A percentile compares a stretch with the other conserved stretches of the same genome.
Evolutionary conservation across 1,139 yeast genomes (phyloP).

Genomic region (Saccharomyces hybrid): DNA sequence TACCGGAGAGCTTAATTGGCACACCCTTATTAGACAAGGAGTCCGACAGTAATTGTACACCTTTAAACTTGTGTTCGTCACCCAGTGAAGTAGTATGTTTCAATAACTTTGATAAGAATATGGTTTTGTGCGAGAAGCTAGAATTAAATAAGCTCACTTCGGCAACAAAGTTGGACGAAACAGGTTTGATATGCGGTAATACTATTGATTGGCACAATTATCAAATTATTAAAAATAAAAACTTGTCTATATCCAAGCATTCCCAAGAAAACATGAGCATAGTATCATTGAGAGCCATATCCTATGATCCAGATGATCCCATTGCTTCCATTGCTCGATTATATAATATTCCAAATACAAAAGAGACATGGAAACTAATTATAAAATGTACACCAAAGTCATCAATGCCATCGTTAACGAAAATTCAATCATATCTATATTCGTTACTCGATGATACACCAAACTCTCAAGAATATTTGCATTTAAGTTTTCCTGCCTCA

Average conservation of each 20-base stretch:
- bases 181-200: constrained; percentile 63
- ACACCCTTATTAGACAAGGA: constrained; percentile 19
- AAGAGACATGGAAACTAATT: constrained; percentile 37
- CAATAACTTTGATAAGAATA: constrained; percentile 67
- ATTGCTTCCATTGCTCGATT: constrained; percentile 18
- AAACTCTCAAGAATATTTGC: constrained; percentile 18
- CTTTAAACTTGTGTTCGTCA: constrained; percentile 24
- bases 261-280: constrained; percentile 44
- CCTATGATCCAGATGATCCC: constrained; percentile 14
- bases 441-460: not conserved
- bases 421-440: not conserved
- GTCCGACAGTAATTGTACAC: constrained; percentile 15
- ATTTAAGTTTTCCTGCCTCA: constrained; percentile 71
- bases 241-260: constrained; percentile 37
- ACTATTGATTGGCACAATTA: constrained; percentile 44
- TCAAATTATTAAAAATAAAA: constrained; percentile 18
- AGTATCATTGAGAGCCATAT: constrained; percentile 32
- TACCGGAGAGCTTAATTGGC: constrained; percentile 22
- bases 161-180: constrained; percentile 51
- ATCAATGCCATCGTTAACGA: constrained; percentile 9
- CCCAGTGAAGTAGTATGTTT: constrained; percentile 31
- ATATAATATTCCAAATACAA: constrained; percentile 29
- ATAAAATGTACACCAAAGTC: constrained; percentile 51
- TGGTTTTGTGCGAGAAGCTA: constrained; percentile 63
- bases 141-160: constrained; percentile 81